These are phyloP conservation scores for Senna siamea DNA, from an alignment of 306 rosid genomes.

Conservation along the genomic window DNA sequence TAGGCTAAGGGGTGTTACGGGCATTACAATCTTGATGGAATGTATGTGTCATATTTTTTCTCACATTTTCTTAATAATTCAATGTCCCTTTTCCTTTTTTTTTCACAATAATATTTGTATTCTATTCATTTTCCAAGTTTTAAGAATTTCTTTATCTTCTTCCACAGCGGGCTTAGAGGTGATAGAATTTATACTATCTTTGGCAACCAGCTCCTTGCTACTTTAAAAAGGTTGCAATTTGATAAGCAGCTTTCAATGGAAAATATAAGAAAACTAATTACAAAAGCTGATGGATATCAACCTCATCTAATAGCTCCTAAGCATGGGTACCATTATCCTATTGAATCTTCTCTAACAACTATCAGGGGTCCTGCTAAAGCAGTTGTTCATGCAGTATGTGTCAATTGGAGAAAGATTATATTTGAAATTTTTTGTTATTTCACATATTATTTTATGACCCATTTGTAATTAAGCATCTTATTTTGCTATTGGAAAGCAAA, in stretches of 20 bases:
- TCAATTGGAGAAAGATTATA: constrained; percentile 25
- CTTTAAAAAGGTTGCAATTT: constrained; percentile 85
- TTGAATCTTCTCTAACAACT: constrained; percentile 77
- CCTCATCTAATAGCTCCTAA: constrained; percentile 98
- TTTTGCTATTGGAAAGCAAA: background rate
- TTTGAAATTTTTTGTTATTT: background rate
- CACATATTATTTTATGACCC: background rate
- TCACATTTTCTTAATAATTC: constrained; percentile 8
- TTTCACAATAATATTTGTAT: constrained; percentile 4
- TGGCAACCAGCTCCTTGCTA: constrained; percentile 96
- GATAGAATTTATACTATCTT: constrained; percentile 87
- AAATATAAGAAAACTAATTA: constrained; percentile 85
- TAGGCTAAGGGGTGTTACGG: no score
- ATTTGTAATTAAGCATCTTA: background rate
- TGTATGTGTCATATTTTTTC: constrained; percentile 56
- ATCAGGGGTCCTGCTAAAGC: constrained; percentile 98
- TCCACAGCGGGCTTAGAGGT: constrained; percentile 89
- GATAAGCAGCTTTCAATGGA: constrained; percentile 96
- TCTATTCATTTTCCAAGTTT: constrained; percentile 19
- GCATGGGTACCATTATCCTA: constrained; percentile 93
- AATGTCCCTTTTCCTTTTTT: constrained; percentile 16
- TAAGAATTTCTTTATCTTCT: constrained; percentile 28
- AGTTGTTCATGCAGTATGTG: constrained; percentile 91
- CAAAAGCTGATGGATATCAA: constrained; percentile 98
- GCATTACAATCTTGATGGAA: constrained; percentile 98